Percentiles rank a stretch among this genome's conserved stretches.
These are phyloP conservation scores for Berberis vulgaris DNA, from an alignment of 164 flowering plant genomes.

Conservation along the genomic window DNA sequence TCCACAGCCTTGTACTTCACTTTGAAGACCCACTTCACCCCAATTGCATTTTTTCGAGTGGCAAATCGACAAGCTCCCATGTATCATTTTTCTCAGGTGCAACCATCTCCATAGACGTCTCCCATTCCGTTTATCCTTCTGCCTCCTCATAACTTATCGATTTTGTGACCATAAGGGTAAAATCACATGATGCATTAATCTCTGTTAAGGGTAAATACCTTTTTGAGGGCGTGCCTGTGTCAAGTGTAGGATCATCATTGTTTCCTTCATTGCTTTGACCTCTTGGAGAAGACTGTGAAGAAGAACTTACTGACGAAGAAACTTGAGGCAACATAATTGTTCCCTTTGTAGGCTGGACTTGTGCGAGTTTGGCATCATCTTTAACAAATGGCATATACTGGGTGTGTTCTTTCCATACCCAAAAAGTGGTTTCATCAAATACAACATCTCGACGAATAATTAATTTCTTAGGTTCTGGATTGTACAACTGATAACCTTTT, in stretches of 20 bases:
- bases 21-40: conserved; percentile 2
- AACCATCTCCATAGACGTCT: background rate
- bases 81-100: conserved; percentile 1
- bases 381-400: background rate
- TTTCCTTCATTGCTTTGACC: background rate
- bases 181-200: background rate
- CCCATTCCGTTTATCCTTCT: background rate
- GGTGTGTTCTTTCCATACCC: background rate
- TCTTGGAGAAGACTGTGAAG: background rate
- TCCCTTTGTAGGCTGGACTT: background rate
- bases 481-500: conserved; percentile 1
- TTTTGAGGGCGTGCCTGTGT: background rate
- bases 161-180: background rate
- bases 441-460: conserved; percentile 1
- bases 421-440: background rate
- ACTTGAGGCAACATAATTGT: background rate
- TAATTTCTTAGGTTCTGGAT: conserved; percentile 1
- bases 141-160: background rate
- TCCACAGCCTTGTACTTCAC: background rate
- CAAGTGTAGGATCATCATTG: too few relatives aligned
- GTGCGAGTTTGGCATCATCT: background rate
- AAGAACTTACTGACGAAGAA: background rate
- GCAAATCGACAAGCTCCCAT: background rate
- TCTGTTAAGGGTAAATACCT: background rate
- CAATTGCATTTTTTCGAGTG: background rate